These are phyloP conservation scores for Aspergillus bombycis DNA, from an alignment of 2,329 filamentous ascomycete species.

Conservation along the genomic window DNA sequence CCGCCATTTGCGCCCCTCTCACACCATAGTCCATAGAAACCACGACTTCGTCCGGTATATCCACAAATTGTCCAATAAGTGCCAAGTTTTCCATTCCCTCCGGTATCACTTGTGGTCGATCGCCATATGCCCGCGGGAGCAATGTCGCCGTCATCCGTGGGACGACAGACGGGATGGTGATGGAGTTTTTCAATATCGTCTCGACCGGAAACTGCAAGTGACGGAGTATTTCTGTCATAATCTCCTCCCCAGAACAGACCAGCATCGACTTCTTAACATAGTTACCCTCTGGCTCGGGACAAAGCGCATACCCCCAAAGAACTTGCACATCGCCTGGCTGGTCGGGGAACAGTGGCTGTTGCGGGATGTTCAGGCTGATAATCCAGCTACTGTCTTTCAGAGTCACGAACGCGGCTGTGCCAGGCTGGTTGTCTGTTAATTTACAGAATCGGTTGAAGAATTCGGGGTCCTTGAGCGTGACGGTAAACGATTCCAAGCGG, in stretches of 20 bases:
- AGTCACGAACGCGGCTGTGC: constrained; percentile 41
- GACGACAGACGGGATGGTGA: constrained; percentile 45
- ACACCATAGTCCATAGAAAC: constrained; percentile 46
- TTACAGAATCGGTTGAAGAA: constrained; percentile 31
- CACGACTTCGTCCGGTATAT: constrained; percentile 43
- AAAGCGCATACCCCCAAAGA: constrained; percentile 48
- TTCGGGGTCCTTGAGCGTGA: constrained; percentile 39
- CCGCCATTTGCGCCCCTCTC: constrained; percentile 40
- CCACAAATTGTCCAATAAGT: constrained; percentile 48
- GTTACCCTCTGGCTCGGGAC: constrained; percentile 40
- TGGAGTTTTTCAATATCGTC: constrained; percentile 29
- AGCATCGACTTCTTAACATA: constrained; percentile 46
- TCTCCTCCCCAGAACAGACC: constrained; percentile 45
- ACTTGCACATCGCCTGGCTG: constrained; percentile 40
- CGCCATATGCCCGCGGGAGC: constrained; percentile 36
- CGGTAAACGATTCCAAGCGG: constrained; percentile 46
- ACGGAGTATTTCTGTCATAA: constrained; percentile 43
- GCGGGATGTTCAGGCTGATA: constrained; percentile 44
- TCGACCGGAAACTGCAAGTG: constrained; percentile 42
- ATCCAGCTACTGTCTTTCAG: constrained; percentile 47
- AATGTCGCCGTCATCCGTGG: constrained; percentile 45
- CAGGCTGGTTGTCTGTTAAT: constrained; percentile 37
- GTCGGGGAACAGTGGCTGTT: constrained; percentile 46
- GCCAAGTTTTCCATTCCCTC: constrained; percentile 42
- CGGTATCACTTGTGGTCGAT: constrained; percentile 46